Base-by-base conservation (phyloP, 192 early-diverging fungal genomes). In the Coemansia sp. region DNA sequence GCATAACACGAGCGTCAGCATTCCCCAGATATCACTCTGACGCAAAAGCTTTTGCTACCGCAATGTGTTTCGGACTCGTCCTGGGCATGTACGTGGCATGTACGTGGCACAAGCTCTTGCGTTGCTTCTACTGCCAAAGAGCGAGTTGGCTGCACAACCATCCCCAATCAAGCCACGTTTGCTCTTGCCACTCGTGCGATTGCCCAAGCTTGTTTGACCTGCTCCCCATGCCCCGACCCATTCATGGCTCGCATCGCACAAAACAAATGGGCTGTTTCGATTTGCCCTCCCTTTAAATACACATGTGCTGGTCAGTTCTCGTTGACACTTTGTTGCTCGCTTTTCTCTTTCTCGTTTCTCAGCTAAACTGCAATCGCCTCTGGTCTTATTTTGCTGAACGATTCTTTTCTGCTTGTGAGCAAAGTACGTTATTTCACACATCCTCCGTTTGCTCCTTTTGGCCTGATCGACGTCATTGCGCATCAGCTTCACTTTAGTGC, bases 81-180 rank as follows among this genome's bases (percentile, higher is more conserved):
- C 32, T 7, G 6, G 7, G 6, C 32, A 32, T 32, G 32, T 32
- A 32, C 43, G 43, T 45, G 7, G 6, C 32, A 32, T 32, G 32
- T 32, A 32, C 43, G 43, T 45, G 43, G 11, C 43, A 45, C 43
- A 45, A 45, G 43, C 43, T 17, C 14, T 45, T 32, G 32, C 32
- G 19, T 21, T 21, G 19, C 19, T 21, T 21, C 19, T 32, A 32
- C 32, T 32, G 32, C 32, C 6, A 32, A 32, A 21, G 19, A 21
- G 19, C 19, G 32, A 1, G 32, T 7, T 32, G 32, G 32, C 32
- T 32, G 32, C 32, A 32, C 55, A n/a, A 32, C 60, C 45, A 29
- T 27, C 53, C 54, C 67, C 41, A 48, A 32, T 64, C 62, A 64
- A 70, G 68, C 68, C 68, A 70, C 68, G 68, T 64, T 64, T 70